Percentiles rank a stretch among this genome's conserved stretches.
phyloP scores from a whole-genome alignment of 768 basidiomycete species.

The Polyporus arcularius region DNA sequence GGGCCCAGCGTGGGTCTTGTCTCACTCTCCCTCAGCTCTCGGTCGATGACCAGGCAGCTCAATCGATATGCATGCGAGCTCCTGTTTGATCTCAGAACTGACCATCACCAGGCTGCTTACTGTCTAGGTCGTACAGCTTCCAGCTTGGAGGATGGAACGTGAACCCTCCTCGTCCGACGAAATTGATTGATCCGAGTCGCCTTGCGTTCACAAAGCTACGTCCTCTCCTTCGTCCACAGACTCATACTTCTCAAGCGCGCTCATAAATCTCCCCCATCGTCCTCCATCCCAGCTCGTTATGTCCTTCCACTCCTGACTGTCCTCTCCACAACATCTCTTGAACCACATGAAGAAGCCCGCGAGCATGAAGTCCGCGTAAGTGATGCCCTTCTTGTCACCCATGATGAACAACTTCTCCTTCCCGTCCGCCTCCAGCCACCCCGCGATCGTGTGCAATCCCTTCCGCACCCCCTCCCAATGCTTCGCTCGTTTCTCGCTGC shows the following conservation, averaged over 20 bases:
- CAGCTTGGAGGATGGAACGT: too few relatives aligned
- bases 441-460: conserved; percentile 29
- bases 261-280: conserved; percentile 38
- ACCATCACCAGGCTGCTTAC: too few relatives aligned
- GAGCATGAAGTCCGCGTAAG: conserved; percentile 38
- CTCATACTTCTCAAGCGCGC: conserved; percentile 35
- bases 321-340: conserved; percentile 28
- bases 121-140: too few relatives aligned
- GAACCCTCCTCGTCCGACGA: too few relatives aligned
- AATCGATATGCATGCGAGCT: too few relatives aligned
- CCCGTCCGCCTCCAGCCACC: conserved; percentile 34
- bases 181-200: too few relatives aligned
- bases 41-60: too few relatives aligned
- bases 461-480: conserved; percentile 30
- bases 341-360: conserved; percentile 39
- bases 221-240: conserved; percentile 7
- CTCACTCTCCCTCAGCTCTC: too few relatives aligned
- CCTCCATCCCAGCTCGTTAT: conserved; percentile 40
- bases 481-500: conserved; percentile 28
- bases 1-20: too few relatives aligned
- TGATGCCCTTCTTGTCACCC: conserved; percentile 30
- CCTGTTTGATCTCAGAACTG: too few relatives aligned
- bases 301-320: conserved; percentile 35
- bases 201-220: too few relatives aligned
- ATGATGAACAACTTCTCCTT: conserved; percentile 36